phyloP scores from a whole-genome alignment of 2,329 filamentous ascomycete species.

The Nemania serpens region DNA sequence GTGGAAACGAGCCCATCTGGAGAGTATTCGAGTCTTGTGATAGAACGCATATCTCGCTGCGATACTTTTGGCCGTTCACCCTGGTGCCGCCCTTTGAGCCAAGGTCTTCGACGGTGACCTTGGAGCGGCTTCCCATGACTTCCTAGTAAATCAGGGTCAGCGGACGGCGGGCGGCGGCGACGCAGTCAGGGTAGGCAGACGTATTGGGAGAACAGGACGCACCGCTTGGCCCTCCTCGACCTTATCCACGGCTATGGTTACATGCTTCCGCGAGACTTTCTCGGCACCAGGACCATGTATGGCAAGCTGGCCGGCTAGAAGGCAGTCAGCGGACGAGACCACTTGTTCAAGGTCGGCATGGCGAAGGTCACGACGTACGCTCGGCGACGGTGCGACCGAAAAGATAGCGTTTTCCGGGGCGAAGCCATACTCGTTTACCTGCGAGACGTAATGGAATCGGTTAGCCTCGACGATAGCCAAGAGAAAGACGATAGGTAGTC shows the following conservation, averaged over 20 bases:
- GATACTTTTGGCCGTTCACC: constrained; percentile 74
- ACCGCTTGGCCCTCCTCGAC: constrained; percentile 72
- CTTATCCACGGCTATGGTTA: constrained; percentile 72
- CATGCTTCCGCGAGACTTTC: constrained; percentile 86
- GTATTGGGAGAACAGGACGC: constrained; percentile 39
- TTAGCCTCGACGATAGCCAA: constrained; percentile 23
- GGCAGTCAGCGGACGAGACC: constrained; percentile 7
- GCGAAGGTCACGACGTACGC: constrained; percentile 48
- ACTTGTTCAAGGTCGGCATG: neutral
- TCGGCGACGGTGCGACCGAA: constrained; percentile 79
- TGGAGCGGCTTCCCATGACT: constrained; percentile 67
- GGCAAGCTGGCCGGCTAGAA: constrained; percentile 65
- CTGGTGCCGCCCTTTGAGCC: constrained; percentile 84
- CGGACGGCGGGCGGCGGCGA: neutral
- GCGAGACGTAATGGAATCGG: constrained; percentile 21
- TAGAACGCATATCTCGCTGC: constrained; percentile 63
- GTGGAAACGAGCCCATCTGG: constrained; percentile 71
- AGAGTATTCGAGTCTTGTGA: constrained; percentile 65
- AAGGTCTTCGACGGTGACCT: constrained; percentile 75
- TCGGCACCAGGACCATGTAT: constrained; percentile 67
- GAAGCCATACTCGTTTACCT: constrained; percentile 81
- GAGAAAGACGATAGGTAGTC: no score
- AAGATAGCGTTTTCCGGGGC: constrained; percentile 82
- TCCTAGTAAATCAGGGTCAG: constrained; percentile 49
- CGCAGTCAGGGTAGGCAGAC: neutral